phyloP scores from a whole-genome alignment of 1,139 yeast genomes.

The Sporopachydermia cereana region DNA sequence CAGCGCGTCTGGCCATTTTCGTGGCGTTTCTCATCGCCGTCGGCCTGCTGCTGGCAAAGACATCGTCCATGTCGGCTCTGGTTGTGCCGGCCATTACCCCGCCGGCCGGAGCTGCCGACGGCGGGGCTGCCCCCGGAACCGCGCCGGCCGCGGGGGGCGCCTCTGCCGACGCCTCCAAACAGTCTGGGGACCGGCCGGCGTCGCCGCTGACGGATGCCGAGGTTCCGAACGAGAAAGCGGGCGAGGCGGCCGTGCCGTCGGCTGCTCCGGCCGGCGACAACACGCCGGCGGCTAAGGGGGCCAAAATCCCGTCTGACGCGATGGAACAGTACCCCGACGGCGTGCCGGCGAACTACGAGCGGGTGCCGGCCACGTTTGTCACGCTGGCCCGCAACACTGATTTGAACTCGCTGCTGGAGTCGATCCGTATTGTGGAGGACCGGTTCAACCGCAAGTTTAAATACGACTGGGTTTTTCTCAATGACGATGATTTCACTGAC shows the following conservation, averaged over 20 bases:
- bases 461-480: slow-evolving; percentile 75
- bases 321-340: slow-evolving; percentile 1
- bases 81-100: neutral
- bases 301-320: neutral
- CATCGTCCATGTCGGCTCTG: neutral
- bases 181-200: no score
- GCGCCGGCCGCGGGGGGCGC: neutral
- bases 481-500: slow-evolving; percentile 47
- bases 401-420: slow-evolving; percentile 32
- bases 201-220: no score
- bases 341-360: slow-evolving; percentile 12
- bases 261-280: neutral
- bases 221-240: no score
- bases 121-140: neutral
- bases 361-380: slow-evolving; percentile 42
- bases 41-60: neutral
- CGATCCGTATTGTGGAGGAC: slow-evolving; percentile 52
- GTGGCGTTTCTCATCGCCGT: neutral
- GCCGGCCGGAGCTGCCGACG: neutral
- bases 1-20: neutral
- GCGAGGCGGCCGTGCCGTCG: no score
- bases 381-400: slow-evolving; percentile 45
- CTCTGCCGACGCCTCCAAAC: no score
- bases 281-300: neutral
- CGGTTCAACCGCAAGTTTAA: slow-evolving; percentile 54